Evolutionary conservation across 148 eudicot genomes (phyloP), one percentile per base, ranked within the genome.

Genomic region (Chenopodium formosanum): DNA sequence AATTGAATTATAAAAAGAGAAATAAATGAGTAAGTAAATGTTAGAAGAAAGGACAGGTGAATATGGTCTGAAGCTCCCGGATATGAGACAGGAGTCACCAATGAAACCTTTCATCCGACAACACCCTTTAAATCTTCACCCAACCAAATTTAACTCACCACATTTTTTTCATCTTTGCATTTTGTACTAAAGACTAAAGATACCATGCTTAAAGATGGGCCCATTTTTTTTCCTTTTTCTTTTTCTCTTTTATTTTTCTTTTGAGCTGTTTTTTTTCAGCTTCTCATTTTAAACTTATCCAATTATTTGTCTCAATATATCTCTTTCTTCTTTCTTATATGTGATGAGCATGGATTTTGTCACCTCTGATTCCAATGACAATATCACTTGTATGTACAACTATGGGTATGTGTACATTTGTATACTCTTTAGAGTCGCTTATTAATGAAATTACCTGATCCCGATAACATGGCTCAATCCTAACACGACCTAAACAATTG

Each of bases 31-130:
- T 22, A 34, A 34, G 37, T 34, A 34, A 34, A 5, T 34, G 37
- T 4, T 37, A 37, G 40, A 37, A 34, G 40, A 37, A 37, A 37
- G 40, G 40, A 37, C 40, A 6, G 40, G 40, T 37, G 40, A 37
- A 37, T 37, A 37, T 37, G 40, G 40, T 37, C 40, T 25, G 52
- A 7, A 86, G 86, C 58, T 60, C 84, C 84, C 62, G 78, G 79
- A 83, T 74, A 60, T 72, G 64, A 78, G 88, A 83, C 88, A 86
- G 75, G 82, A 77, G 27, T 48, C 82, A 66, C 81, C 69, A 80
- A 66, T 83, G 85, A 83, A 47, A 32, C 88, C 88, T 83, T 32
- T 52, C 31, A 79, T 12, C 87, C 80, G 82, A 85, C 87, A 85
- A 19, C 14, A 13, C 7, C 29, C 1, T 22, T 32, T 50, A 12